Percentiles rank a stretch among this genome's conserved stretches.
These are phyloP conservation scores for Naganishia vaughanmartiniae DNA, from an alignment of 768 basidiomycete genomes.

Conservation along the genomic window DNA sequence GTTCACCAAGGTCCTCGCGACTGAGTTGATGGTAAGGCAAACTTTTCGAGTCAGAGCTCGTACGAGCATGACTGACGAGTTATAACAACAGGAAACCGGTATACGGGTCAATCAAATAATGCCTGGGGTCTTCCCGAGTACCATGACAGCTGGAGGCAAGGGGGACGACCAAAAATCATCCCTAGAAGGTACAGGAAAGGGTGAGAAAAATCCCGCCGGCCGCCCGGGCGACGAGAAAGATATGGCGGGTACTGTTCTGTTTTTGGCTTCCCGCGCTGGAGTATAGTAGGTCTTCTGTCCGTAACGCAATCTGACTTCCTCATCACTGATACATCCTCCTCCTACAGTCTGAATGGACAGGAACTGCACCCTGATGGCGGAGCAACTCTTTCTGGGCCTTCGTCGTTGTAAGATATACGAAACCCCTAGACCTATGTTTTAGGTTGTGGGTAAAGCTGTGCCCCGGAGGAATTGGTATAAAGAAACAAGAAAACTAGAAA, in stretches of 20 bases:
- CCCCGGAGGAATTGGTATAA: background rate
- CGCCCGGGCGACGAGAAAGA: constrained; percentile 42
- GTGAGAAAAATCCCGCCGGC: constrained; percentile 39
- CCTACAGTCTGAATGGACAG: constrained; percentile 39
- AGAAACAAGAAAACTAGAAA: background rate
- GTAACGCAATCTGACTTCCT: no score
- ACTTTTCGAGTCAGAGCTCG: background rate
- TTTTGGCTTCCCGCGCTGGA: constrained; percentile 22
- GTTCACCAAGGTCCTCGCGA: constrained; percentile 41
- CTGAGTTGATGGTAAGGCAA: constrained; percentile 33
- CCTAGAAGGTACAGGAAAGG: constrained; percentile 36
- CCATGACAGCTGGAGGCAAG: constrained; percentile 41
- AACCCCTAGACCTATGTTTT: background rate
- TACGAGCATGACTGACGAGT: background rate
- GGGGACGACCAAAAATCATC: constrained; percentile 36
- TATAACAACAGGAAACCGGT: constrained; percentile 25
- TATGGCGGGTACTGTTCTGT: constrained; percentile 42
- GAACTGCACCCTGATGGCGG: constrained; percentile 42
- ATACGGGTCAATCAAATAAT: constrained; percentile 44
- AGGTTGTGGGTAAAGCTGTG: background rate
- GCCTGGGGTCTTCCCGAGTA: constrained; percentile 42
- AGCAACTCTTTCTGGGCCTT: constrained; percentile 35
- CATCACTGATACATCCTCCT: background rate
- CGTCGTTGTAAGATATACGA: constrained; percentile 26
- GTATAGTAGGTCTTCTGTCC: background rate